Evolutionary conservation across 78 protist species (phyloP), one percentile per base, ranked within the genome.

Genomic region (Protostelium mycophagum): DNA sequence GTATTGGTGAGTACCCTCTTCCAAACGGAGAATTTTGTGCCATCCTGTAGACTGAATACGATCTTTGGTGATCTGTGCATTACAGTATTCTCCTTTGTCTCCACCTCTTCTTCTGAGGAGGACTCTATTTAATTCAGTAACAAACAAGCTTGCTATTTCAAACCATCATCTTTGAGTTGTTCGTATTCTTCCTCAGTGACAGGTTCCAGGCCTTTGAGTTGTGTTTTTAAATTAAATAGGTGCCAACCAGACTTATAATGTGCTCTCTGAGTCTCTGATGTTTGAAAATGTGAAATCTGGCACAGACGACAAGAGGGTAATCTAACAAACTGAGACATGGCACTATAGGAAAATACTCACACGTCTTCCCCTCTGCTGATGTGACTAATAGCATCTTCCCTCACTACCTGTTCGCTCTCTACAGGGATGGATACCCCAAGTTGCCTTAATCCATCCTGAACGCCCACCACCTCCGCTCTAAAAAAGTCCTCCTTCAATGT

Each of bases 241-340:
- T 91, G 94, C 38, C 88, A 34, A 38, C 83, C 83, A 35, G 94
- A 91, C 51, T 89, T n/a, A 63, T 87, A 91, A 91, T 91, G 94
- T 38, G 73, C 16, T 51, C 73, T 51, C 73, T 51, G 73, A 25
- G 5, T 5, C 73, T 51, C 73, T 25, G 73, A 25, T 16, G 73
- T 25, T 51, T 51, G 31, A 51, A 51, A 51, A 25, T 51, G 73
- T 5, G 73, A 51, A 16, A 51, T 51, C 73, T 51, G 73, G 16
- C 73, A 51, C 73, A 51, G 16, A 25, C 73, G 5, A 16, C 73
- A 51, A 51, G 73, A 51, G 73, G 73, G 73, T 16, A 51, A 16
- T 5, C 73, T 51, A 16, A 51, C 31, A 51, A 51, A 25, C 73
- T 51, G 31, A 51, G 73, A 51, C 16, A 16, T 25, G 16, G 5